Evolutionary conservation across 352 stramenopile genomes (phyloP), one percentile per base, ranked within the genome.

Genomic region (Phytophthora ohioensis): DNA sequence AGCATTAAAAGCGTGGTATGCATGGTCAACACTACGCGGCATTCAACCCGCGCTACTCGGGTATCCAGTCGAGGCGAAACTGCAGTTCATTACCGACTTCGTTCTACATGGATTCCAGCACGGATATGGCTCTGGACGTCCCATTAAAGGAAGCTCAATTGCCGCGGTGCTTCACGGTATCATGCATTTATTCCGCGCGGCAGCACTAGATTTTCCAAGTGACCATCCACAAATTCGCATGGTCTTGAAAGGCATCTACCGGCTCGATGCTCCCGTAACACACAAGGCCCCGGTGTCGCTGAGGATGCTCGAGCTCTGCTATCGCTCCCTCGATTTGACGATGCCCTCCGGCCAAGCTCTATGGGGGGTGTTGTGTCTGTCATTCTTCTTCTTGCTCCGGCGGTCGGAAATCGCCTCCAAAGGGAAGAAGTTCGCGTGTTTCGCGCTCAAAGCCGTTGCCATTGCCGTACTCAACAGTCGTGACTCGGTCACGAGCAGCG

Each of bases 171-270:
- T 61, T 0, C 13, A 56, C 8, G 48, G 55, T 9, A 60, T 59
- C 12, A 6, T 15, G 12, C 48, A 71, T 36, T 65, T 69, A 13
- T 71, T 65, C 30, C 39, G 57, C 3, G 55, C 45, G 0, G 46
- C 47, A 0, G 21, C n/a, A 13, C 31, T 42, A 13, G 2, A 49
- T 0, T 71, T 71, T 32, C 55, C 62, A 4, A 32, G 55, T 32
- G 30, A 41, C 9, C 55, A 65, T 65, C 45, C 54, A 53, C 63
- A 70, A 58, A 64, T 60, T 54, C 54, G 54, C 63, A 70, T 70
- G 54, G 0, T 51, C 21, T 5, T 61, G 11, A 61, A 65, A 15
- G 32, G 47, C 11, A 65, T 71, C 39, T 17, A 39, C 10, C 48
- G 64, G 1, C 55, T 71, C 31, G 64, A 71, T 15, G 2, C 12